phyloP scores from a whole-genome alignment of 257 asterid genomes.

The Linderniella brevidens region DNA sequence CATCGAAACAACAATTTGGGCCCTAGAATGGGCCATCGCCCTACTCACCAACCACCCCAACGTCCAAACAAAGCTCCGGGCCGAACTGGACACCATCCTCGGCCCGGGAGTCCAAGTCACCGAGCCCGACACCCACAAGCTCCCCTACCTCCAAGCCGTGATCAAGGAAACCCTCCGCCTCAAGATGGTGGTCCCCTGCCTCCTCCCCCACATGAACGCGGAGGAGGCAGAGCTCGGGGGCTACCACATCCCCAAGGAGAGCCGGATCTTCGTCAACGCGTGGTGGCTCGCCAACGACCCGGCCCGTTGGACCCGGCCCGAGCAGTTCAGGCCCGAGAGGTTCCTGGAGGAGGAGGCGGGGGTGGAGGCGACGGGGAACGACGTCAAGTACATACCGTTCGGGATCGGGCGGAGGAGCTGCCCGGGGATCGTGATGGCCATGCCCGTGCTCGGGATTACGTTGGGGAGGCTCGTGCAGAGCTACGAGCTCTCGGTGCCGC shows the following conservation, averaged over 20 bases:
- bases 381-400: slow-evolving; percentile 55
- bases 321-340: slow-evolving; percentile 69
- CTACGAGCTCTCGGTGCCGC: slow-evolving; percentile 66
- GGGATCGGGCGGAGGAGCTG: slow-evolving; percentile 85
- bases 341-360: slow-evolving; percentile 65
- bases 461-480: slow-evolving; percentile 71
- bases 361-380: slow-evolving; percentile 65
- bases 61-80: slow-evolving; percentile 44
- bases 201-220: slow-evolving; percentile 85
- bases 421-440: slow-evolving; percentile 67
- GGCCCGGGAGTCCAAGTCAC: slow-evolving; percentile 62
- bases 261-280: slow-evolving; percentile 65
- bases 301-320: slow-evolving; percentile 47
- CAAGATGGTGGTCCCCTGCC: slow-evolving; percentile 62
- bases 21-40: slow-evolving; percentile 77
- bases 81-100: slow-evolving; percentile 38
- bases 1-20: slow-evolving; percentile 75
- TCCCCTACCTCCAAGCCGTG: slow-evolving; percentile 75
- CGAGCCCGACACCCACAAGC: slow-evolving; percentile 47
- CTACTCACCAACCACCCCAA: slow-evolving; percentile 64
- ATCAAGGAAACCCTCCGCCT: slow-evolving; percentile 67
- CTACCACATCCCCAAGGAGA: slow-evolving; percentile 67
- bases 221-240: slow-evolving; percentile 55
- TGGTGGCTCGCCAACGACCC: slow-evolving; percentile 80
- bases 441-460: slow-evolving; percentile 74